Conservation (phyloP, 176 grass and related monocot genomes). For the Oryza punctata region DNA sequence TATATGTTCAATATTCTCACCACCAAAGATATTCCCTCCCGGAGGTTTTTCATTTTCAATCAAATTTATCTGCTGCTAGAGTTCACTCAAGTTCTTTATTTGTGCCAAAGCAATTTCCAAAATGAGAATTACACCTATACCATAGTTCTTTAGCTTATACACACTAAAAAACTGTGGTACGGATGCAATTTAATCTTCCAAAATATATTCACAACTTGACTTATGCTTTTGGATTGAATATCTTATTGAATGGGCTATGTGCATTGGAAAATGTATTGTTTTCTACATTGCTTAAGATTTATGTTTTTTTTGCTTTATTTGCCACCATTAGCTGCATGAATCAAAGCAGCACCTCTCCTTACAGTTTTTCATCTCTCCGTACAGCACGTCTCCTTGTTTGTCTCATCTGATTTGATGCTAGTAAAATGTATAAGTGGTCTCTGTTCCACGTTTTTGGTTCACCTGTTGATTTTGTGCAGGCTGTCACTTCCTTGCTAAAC, state of each 20-base stretch:
- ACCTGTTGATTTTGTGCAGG: slow-evolving; percentile 55
- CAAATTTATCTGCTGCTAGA: background rate
- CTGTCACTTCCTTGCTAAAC: slow-evolving; percentile 82
- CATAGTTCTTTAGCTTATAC: no score
- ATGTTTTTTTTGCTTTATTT: slow-evolving; percentile 12
- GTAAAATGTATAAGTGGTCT: slow-evolving; percentile 7
- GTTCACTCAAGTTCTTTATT: background rate
- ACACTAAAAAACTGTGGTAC: background rate
- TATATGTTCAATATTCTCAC: slow-evolving; percentile 17
- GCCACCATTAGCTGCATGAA: background rate
- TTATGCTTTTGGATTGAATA: slow-evolving; percentile 5
- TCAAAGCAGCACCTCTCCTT: slow-evolving; percentile 13
- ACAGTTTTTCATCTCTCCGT: background rate
- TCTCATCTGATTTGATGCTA: slow-evolving; percentile 22
- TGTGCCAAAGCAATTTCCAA: background rate
- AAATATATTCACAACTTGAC: slow-evolving; percentile 6
- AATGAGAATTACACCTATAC: background rate
- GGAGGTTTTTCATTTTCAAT: background rate
- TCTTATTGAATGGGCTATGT: background rate
- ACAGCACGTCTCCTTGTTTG: background rate
- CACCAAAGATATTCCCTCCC: background rate
- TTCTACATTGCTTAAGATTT: slow-evolving; percentile 11
- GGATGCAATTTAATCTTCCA: background rate
- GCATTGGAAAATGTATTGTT: background rate
- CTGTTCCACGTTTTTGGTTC: slow-evolving; percentile 10